Percentiles rank a stretch among this genome's conserved stretches.
These are phyloP conservation scores for Euphorbia lathyris DNA, from an alignment of 345 rosid genomes.

Conservation along the genomic window DNA sequence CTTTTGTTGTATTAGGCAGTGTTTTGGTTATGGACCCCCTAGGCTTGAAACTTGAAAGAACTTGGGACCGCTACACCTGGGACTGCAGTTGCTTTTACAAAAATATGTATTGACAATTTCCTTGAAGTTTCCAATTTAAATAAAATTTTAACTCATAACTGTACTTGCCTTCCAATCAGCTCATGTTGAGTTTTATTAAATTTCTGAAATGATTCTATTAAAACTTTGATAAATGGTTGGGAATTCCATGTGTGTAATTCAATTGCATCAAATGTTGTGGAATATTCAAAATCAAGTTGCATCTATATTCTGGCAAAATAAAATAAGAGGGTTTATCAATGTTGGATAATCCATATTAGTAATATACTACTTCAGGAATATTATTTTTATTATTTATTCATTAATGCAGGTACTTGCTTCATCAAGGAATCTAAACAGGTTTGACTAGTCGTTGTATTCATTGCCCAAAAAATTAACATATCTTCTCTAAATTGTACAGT, in stretches of 20 bases:
- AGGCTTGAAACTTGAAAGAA: not conserved
- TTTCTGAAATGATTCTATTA: not conserved
- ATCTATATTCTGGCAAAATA: not conserved
- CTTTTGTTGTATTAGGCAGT: not conserved
- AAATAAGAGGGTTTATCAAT: not conserved
- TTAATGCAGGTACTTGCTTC: not conserved
- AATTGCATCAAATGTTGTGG: not conserved
- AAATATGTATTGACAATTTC: not conserved
- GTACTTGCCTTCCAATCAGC: not conserved
- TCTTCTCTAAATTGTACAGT: not conserved
- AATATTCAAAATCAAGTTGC: not conserved
- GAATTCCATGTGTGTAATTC: not conserved
- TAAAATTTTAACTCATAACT: not conserved
- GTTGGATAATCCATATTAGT: not conserved
- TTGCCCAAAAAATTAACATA: not conserved
- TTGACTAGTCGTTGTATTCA: conserved; percentile 2
- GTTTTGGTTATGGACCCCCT: not conserved
- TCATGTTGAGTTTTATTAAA: not conserved
- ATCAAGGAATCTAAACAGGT: conserved; percentile 2
- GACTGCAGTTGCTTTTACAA: not conserved
- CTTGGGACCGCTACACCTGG: not conserved
- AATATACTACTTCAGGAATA: not conserved
- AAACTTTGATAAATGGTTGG: not conserved
- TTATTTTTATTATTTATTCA: not conserved
- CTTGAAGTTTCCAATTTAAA: not conserved